Conservation (phyloP, 176 grass and related monocot species). For the Carex scoparia region DNA sequence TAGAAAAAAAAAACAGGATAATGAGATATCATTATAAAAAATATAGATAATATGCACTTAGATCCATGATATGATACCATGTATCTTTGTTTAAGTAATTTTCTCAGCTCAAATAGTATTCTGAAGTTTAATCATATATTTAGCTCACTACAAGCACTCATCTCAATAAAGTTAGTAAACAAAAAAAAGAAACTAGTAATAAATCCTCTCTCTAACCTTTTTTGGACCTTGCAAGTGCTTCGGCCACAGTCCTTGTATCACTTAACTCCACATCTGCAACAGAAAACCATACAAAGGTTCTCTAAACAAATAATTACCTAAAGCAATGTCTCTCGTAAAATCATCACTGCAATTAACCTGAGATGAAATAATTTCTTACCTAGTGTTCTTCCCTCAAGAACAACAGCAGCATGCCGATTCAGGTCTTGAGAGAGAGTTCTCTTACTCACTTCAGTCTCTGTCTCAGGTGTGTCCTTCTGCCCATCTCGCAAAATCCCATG, state of each 20-base stretch:
- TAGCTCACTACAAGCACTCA: not conserved
- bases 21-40: too few species aligned
- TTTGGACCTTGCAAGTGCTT: constrained; percentile 85
- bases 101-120: not conserved
- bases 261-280: constrained; percentile 68
- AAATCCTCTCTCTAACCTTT: constrained; percentile 53
- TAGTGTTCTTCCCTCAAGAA: constrained; percentile 88
- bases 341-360: not conserved
- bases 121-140: not conserved
- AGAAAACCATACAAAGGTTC: constrained; percentile 13
- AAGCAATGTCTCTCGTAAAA: not conserved
- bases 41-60: not conserved
- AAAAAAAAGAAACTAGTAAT: constrained; percentile 4
- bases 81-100: not conserved
- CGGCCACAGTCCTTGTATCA: constrained; percentile 70
- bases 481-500: constrained; percentile 89
- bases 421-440: constrained; percentile 85
- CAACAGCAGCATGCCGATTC: constrained; percentile 94
- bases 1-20: constrained; percentile 23
- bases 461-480: constrained; percentile 60
- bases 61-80: not conserved
- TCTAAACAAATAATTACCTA: constrained; percentile 22
- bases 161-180: not conserved
- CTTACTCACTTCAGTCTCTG: constrained; percentile 52
- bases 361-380: constrained; percentile 41